Base-by-base conservation (phyloP, 805 yeast species). In the Lachancea mirantina region DNA sequence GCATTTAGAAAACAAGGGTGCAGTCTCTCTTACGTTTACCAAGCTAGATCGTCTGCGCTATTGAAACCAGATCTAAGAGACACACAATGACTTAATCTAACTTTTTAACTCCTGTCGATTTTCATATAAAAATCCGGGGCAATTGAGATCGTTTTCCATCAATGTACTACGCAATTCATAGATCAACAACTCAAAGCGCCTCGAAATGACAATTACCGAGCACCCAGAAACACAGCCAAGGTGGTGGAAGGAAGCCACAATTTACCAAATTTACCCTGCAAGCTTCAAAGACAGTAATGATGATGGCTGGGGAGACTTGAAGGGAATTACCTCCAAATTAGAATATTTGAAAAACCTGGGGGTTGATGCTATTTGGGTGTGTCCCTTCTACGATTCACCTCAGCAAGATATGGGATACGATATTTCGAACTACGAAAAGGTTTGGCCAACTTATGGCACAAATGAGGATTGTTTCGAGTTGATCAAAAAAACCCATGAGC, bases 321-420 rank as follows among this genome's bases (percentile, higher is more conserved):
- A 63, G 15, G 80, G 79, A 14, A 68, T 74, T 37, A 59, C 69
- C 39, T 61, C 70, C 11, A 64, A 66, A 19, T 55, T 74, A 42
- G 76, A 70, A 51, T 71, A 74, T 50, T 48, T 74, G 50, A 64
- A 68, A 46, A 52, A 50, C 14, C 54, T 73, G 19, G 76, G 76
- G 2, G 61, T 61, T 10, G 76, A 70, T 36, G 66, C 68, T 10
- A 56, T 74, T 24, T 74, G 79, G 80, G 50, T 74, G 34, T 68
- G 72, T 16, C 80, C 79, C 14, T 68, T 70, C 60, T 72, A 63
- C 54, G 74, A 69, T 40, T 68, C 76, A 3, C 79, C 79, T 5
- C 74, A 70, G 49, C 70, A 66, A 32, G 80, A 74, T 49, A 73
- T 74, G 78, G 80, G 80, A 4, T 74, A 73, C 47, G 79, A 74